Evolutionary conservation across 1,139 yeast species (phyloP), one percentile per base, ranked within the genome.

Genomic region (Candida sanyaensis): DNA sequence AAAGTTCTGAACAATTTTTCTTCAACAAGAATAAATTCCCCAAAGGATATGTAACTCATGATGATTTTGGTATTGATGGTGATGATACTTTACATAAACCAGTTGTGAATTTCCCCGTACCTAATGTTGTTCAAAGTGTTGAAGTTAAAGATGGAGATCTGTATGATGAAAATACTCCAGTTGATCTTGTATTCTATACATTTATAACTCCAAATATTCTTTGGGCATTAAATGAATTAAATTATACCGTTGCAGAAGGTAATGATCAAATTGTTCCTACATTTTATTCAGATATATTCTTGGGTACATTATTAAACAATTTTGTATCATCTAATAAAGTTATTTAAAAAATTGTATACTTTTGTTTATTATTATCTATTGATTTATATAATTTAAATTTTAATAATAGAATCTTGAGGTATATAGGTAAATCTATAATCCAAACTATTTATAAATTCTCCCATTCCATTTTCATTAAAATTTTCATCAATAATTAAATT

Each of bases 31-130:
- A 61, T 42, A 63, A 61, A 43, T 59, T 71, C 29, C 45, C 71
- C 1, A 76, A 79, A 47, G 98, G 99, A 0, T 88, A 88, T 58
- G 84, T 83, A 0, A 91, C 99, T 0, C 61, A 69, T 44, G 99
- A 93, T 63, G 98, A 91, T 59, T 77, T 79, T 57, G 98, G 97
- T 0, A 65, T 71, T 51, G 83, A 82, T 53, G 99, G 99, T 12
- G 99, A 93, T 61, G 98, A 93, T 60, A 90, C 96, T 0, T 71
- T 78, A 1, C 99, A 93, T 65, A 75, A 72, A 47, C 78, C 87
- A 1, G 78, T 86, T 47, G 71, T 73, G 0, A 72, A 77, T 50
- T 85, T 76, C 60, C 78, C 78, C 5, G 73, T 88, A 4, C 96
- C 97, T 3, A 90, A 89, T 57, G 95, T 89, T 5, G 82, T 92